Evolutionary conservation across 371 early-diverging fungal genomes (phyloP), one percentile per base, ranked within the genome.

Genomic region (Mucor sp.): DNA sequence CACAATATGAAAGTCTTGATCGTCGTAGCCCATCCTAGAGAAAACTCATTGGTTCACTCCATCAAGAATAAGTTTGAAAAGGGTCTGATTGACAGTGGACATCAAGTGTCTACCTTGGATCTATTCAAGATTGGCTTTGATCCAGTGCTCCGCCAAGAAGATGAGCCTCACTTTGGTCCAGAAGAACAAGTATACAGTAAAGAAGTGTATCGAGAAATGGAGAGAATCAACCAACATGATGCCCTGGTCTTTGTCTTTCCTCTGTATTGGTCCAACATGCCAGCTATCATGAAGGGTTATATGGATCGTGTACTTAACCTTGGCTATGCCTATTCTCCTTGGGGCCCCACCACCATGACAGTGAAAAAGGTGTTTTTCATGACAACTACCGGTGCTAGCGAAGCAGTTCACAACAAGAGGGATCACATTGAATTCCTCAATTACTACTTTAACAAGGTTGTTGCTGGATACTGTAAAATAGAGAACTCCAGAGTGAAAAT

Each of bases 211-310:
- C 15, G 6, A 27, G 56, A 63, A 12, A 23, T 39, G 15, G 57
- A 37, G 15, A 37, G 63, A 28, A 15, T 63, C 8, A 14, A 50
- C 6, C 15, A 56, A 11, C 53, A 63, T 56, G 63, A 63, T 39
- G 37, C 56, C 1, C 6, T 63, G 37, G 32, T 53, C 17, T 63
- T 63, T 55, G 27, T 21, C 11, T 63, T 63, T 47, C 56, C 56
- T 41, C 39, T 55, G 6, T 63, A 63, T n/a, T 63, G 63, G 56
- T 55, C 27, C n/a, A 25, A 6, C 12, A 56, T 63, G 39, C 63
- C 63, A 15, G 63, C 56, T 19, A 63, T 63, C 5, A 8, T 63
- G 30, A 63, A 63, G 28, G 63, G 63, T 2, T 63, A 63, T 21
- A 0, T 63, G 17, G 63, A 63, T 12, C 63, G 63, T 14, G 63